Percentiles rank a stretch among this genome's conserved stretches.
phyloP scores from a whole-genome alignment of 2,329 filamentous ascomycete genomes.

The Lachnellula subtilissima region DNA sequence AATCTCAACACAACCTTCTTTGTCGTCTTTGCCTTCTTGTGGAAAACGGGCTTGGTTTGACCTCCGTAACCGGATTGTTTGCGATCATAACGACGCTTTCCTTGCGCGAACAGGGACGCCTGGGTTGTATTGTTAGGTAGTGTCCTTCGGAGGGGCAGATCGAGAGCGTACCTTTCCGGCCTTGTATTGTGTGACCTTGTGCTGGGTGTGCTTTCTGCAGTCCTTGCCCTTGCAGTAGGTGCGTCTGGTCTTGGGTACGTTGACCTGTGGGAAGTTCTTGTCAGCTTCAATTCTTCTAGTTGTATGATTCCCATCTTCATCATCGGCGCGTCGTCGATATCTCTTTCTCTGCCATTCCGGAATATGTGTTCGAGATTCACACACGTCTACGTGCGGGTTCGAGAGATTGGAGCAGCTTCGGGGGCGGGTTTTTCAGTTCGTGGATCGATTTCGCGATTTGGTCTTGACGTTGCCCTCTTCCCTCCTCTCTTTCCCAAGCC shows the following conservation, averaged over 20 bases:
- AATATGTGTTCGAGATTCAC: too few species aligned
- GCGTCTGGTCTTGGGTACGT: conserved; percentile 96
- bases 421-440: neutral
- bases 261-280: conserved; percentile 54
- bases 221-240: conserved; percentile 97
- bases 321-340: neutral
- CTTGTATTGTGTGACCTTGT: conserved; percentile 97
- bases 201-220: conserved; percentile 86
- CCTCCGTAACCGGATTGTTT: conserved; percentile 99
- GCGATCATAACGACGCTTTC: conserved; percentile 99
- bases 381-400: too few species aligned
- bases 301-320: conserved; percentile 2
- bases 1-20: conserved; percentile 99
- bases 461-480: neutral
- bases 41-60: conserved; percentile 99
- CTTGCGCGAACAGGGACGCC: conserved; percentile 94
- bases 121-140: conserved; percentile 26
- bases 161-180: conserved; percentile 68
- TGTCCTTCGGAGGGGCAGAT: neutral
- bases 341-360: neutral
- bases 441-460: neutral
- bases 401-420: too few species aligned
- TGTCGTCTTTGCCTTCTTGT: conserved; percentile 99
- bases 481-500: neutral
- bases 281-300: conserved; percentile 17